Base-by-base conservation (phyloP, 257 asterid species). In the Paulownia fortunei region DNA sequence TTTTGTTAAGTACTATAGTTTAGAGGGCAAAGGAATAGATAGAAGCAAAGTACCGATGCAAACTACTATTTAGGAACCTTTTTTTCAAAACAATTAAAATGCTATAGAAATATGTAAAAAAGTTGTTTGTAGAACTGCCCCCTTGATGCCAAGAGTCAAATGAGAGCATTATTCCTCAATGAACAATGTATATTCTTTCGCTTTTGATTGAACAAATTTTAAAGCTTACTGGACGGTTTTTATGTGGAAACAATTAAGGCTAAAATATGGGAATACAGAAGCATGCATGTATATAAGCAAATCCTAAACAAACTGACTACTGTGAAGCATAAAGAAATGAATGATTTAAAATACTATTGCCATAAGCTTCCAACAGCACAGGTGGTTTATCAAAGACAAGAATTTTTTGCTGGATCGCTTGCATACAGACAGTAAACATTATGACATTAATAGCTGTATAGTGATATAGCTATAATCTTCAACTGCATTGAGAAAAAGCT, bases 221-320 rank as follows among this genome's bases (percentile, higher is more conserved):
- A 23, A 63, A 34, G 27, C 44, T 26, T 34, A 15, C 16, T 11
- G 15, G 39, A 49, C 49, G 63, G 21, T 63, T 52, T 9, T 72
- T 19, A 65, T 12, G 51, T 11, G 55, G 27, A 63, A 32, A 49
- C 32, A 6, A n/a, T n/a, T n/a, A n/a, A n/a, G n/a, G n/a, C n/a
- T n/a, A 41, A 41, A 34, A 21, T 36, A 52, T 15, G 66, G 15
- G 26, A 76, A 30, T 10, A 8, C 69, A 9, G 60, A 12, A 42
- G 55, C 47, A 76, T 62, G 19, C 23, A 39, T 37, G 15, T 18
- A 46, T 61, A 26, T 19, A 32, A 26, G 36, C 55, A 21, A 44
- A 47, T 78, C 47, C 67, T 61, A 15, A 11, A 34, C 49, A 49
- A 69, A 70, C 58, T 59, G 70, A 30, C 32, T 69, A 69, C 16